Evolutionary conservation across 306 rosid genomes (phyloP).

Genomic region (Citrullus amarus): DNA sequence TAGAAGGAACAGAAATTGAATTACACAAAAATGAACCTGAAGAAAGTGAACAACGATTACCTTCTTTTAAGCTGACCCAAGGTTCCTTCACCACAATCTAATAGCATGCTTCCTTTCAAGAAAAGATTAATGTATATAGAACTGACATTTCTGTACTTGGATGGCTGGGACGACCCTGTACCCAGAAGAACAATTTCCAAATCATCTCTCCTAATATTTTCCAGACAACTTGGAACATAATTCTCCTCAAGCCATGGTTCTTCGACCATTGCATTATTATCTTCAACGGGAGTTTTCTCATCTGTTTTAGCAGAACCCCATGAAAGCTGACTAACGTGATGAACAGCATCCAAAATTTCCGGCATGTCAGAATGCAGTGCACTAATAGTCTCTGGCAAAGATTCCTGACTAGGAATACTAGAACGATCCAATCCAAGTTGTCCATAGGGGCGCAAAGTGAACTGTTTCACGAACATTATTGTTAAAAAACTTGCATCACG

Average conservation of each 20-base stretch:
- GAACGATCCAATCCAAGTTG: constrained; percentile 76
- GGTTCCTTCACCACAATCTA: constrained; percentile 96
- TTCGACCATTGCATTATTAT: constrained; percentile 35
- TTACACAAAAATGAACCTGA: background rate
- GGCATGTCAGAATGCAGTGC: constrained; percentile 70
- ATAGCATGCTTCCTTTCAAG: constrained; percentile 65
- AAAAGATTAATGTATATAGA: constrained; percentile 81
- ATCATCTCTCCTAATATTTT: constrained; percentile 73
- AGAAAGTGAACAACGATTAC: constrained; percentile 16
- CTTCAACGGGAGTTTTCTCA: constrained; percentile 19
- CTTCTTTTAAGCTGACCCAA: constrained; percentile 92
- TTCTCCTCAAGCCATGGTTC: constrained; percentile 67
- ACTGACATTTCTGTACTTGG: constrained; percentile 85
- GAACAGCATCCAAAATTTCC: constrained; percentile 62
- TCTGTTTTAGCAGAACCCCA: constrained; percentile 24
- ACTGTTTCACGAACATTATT: constrained; percentile 33
- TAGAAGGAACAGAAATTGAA: background rate
- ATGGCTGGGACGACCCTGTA: constrained; percentile 96
- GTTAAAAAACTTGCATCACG: background rate
- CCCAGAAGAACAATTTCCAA: constrained; percentile 94
- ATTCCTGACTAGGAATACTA: constrained; percentile 35
- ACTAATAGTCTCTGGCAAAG: constrained; percentile 40
- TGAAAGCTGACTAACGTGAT: constrained; percentile 56
- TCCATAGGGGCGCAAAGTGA: constrained; percentile 72
- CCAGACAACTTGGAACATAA: constrained; percentile 61